These are phyloP conservation scores for Schrenkiella parvula DNA, from an alignment of 345 rosid species.

Conservation along the genomic window DNA sequence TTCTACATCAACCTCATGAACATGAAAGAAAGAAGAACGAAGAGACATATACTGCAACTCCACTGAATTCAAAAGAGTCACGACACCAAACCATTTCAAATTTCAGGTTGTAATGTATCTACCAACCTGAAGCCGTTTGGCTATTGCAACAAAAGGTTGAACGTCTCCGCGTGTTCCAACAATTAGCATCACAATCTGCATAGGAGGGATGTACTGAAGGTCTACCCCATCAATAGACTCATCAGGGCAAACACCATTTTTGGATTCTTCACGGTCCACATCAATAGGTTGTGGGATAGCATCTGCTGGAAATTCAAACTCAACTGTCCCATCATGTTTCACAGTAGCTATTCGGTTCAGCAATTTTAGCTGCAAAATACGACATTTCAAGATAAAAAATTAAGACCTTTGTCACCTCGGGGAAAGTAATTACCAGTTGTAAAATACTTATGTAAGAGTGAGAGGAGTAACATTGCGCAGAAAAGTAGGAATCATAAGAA, in stretches of 20 bases:
- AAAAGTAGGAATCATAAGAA: not conserved
- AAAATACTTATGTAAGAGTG: not conserved
- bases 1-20: not conserved
- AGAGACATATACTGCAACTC: not conserved
- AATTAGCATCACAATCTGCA: constrained; percentile 62
- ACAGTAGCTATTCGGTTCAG: constrained; percentile 91
- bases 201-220: constrained; percentile 60
- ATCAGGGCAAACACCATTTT: constrained; percentile 41
- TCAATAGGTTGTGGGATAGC: constrained; percentile 51
- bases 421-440: not conserved
- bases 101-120: not conserved
- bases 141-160: constrained; percentile 88
- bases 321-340: constrained; percentile 95
- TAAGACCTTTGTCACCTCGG: constrained; percentile 10
- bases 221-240: constrained; percentile 69
- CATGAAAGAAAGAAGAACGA: not conserved
- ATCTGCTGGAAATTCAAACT: constrained; percentile 80
- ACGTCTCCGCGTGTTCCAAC: constrained; percentile 93
- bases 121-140: constrained; percentile 71
- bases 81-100: not conserved
- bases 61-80: not conserved
- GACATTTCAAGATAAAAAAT: constrained; percentile 6
- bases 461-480: not conserved
- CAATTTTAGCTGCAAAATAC: constrained; percentile 64
- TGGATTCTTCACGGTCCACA: constrained; percentile 31